These are phyloP conservation scores for Cotoneaster glaucophyllus DNA, from an alignment of 306 rosid genomes.

Conservation along the genomic window DNA sequence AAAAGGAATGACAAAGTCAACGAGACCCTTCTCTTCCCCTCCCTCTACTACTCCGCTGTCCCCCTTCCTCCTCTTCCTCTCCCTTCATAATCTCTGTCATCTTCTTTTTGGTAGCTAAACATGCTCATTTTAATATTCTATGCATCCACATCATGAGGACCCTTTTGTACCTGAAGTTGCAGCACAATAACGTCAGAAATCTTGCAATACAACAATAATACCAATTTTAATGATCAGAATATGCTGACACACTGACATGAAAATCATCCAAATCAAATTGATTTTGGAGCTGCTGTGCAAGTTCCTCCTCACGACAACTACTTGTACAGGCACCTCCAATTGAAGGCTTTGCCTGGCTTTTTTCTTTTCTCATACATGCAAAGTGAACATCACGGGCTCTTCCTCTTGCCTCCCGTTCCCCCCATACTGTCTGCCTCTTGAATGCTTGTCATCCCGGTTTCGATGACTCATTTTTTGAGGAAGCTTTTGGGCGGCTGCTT, in stretches of 20 bases:
- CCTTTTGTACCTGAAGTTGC: too few species aligned
- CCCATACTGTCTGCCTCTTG: constrained; percentile 39
- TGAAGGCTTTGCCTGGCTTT: constrained; percentile 30
- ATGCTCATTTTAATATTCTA: constrained; percentile 18
- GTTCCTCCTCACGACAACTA: constrained; percentile 45
- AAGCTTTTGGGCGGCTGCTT: constrained; percentile 30
- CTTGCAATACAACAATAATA: too few species aligned
- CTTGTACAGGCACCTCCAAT: constrained; percentile 14
- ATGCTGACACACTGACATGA: constrained; percentile 35
- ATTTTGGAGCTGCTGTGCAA: constrained; percentile 73
- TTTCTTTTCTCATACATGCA: constrained; percentile 68
- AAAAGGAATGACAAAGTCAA: not conserved
- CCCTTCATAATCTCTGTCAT: constrained; percentile 24
- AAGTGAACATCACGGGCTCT: constrained; percentile 48
- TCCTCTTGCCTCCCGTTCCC: constrained; percentile 56
- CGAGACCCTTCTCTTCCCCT: constrained; percentile 25
- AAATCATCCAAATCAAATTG: constrained; percentile 61
- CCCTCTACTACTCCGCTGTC: constrained; percentile 30
- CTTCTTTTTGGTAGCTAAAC: constrained; percentile 58
- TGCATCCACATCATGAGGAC: too few species aligned
- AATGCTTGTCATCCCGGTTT: constrained; percentile 26
- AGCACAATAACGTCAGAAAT: too few species aligned
- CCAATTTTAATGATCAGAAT: not conserved
- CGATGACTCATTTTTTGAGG: constrained; percentile 67
- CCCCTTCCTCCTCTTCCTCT: constrained; percentile 43